phyloP scores from a whole-genome alignment of 768 basidiomycete species.

The Boletus pseudopeckii region DNA sequence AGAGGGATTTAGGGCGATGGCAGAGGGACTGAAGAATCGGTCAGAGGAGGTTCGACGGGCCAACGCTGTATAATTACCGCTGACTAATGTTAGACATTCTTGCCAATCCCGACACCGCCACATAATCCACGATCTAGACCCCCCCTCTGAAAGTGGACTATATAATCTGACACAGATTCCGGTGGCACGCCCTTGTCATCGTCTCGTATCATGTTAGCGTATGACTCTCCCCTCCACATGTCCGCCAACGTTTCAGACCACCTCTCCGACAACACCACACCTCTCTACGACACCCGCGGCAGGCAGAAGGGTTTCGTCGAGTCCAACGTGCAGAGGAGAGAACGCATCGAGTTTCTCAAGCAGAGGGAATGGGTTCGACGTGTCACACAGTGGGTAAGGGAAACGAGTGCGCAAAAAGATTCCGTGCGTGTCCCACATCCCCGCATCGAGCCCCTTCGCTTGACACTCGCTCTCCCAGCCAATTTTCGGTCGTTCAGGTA shows the following conservation, averaged over 20 bases:
- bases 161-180: conserved; percentile 17
- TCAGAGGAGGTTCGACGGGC: conserved; percentile 38
- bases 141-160: too few species aligned
- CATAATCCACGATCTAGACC: conserved; percentile 20
- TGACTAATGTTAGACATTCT: conserved; percentile 26
- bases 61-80: not conserved
- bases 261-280: conserved; percentile 14
- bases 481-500: conserved; percentile 15
- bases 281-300: conserved; percentile 40
- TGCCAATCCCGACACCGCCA: conserved; percentile 27
- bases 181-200: too few species aligned
- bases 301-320: conserved; percentile 45
- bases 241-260: conserved; percentile 1
- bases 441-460: not conserved
- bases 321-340: conserved; percentile 43
- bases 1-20: conserved; percentile 51
- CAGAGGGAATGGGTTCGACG: conserved; percentile 43
- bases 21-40: conserved; percentile 51
- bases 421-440: conserved; percentile 7
- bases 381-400: conserved; percentile 37
- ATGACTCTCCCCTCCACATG: conserved; percentile 10
- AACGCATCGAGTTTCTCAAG: conserved; percentile 51
- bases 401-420: conserved; percentile 29
- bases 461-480: conserved; percentile 11
- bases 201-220: conserved; percentile 19